Evolutionary conservation across 2,329 filamentous ascomycete species (phyloP), one percentile per base, ranked within the genome.

Genomic region (Ophiostoma sp.): DNA sequence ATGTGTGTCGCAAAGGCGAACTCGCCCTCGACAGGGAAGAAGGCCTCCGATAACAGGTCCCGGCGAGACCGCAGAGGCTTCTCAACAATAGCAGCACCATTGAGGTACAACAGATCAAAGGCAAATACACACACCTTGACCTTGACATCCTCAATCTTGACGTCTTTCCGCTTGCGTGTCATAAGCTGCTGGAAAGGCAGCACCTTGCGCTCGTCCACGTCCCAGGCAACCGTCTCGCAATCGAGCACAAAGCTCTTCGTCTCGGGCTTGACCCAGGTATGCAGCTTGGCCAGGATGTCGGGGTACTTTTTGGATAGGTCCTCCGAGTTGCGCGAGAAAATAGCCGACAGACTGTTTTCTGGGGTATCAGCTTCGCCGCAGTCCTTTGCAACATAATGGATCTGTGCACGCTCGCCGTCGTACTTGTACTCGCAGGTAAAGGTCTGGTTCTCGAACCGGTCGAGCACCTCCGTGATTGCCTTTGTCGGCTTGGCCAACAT

Each of bases 351-450:
- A 2, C 94, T 94, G 4, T 62, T 52, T 9, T 12, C 58, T 2
- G 27, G 47, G 12, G 16, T 14, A 18, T 14, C 41, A 36, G 16
- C n/a, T 62, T 36, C 16, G 27, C 36, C 42, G 12, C 5, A 41
- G 71, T 92, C 91, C 4, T 69, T 69, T 40, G 93, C 89, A 44
- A 98, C 92, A 73, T 96, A 99, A 77, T 99, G 95, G 66, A 99
- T 98, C 76, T 99, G 95, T n/a, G 95, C 95, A 76, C 95, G 85
- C 78, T 99, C 95, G 65, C 95, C 95, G 74, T 99, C 95, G 75
- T 99, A 99, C 78, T 99, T 99, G 83, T 96, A 99, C 77, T 99
- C 95, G 79, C 95, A 99, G 0, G 95, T 98, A 75, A 99, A 99
- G 40, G 89, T 90, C 76, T 97, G 95, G 72, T 91, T 88, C 76